phyloP scores from a whole-genome alignment of 371 early-diverging fungal species.

The Smittium culicis region DNA sequence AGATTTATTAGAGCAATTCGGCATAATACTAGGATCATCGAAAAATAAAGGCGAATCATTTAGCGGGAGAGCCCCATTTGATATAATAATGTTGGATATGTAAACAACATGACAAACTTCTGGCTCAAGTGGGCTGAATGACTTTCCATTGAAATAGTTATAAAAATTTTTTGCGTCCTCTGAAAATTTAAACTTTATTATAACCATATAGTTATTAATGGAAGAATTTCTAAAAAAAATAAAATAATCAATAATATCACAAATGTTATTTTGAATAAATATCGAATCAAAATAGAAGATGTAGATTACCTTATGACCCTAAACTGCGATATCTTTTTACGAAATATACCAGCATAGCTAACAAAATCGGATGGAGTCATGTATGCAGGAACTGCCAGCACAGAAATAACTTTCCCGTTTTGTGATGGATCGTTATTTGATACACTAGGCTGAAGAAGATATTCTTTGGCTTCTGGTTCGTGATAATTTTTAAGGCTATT shows the following conservation, averaged over 20 bases:
- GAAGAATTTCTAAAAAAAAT: conserved; percentile 41
- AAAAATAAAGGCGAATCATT: background rate
- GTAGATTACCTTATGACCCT: conserved; percentile 13
- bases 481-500: conserved; percentile 5
- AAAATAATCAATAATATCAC: background rate
- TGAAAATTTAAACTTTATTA: conserved; percentile 53
- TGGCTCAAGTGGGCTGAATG: conserved; percentile 70
- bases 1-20: background rate
- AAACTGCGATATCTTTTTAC: conserved; percentile 15
- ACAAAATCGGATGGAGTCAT: conserved; percentile 74
- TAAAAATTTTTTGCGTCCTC: conserved; percentile 50
- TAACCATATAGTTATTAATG: conserved; percentile 69
- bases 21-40: background rate
- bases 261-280: conserved; percentile 1
- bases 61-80: conserved; percentile 1
- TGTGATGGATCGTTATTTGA: conserved; percentile 20
- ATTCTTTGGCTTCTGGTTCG: too few species aligned
- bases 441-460: conserved; percentile 19
- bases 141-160: conserved; percentile 57
- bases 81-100: conserved; percentile 24
- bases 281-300: background rate
- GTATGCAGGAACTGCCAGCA: conserved; percentile 76
- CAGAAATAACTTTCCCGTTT: conserved; percentile 39
- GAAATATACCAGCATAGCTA: conserved; percentile 47
- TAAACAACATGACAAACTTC: conserved; percentile 64